phyloP scores from a whole-genome alignment of 108 stramenopile genomes.

The Schizochytrium sp. region DNA sequence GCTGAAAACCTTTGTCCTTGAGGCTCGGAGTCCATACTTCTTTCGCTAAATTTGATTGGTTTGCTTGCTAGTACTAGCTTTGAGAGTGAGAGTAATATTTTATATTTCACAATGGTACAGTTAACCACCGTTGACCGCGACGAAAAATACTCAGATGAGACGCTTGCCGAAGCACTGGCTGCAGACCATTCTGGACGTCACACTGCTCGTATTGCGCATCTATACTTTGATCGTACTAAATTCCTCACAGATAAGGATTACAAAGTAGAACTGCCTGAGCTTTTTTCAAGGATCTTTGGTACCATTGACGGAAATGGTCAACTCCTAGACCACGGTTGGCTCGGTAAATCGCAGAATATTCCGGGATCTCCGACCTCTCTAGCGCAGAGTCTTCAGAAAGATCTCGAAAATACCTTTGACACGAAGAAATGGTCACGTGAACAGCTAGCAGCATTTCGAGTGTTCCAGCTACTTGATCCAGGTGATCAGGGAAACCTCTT shows the following conservation, averaged over 20 bases:
- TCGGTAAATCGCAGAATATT: neutral
- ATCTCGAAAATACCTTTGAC: conserved; percentile 37
- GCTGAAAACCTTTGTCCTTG: too few relatives aligned
- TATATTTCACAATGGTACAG: neutral
- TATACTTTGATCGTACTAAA: conserved; percentile 34
- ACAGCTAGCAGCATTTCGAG: conserved; percentile 6
- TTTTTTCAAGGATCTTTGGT: conserved; percentile 34
- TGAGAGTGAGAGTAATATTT: too few relatives aligned
- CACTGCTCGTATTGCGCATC: conserved; percentile 27
- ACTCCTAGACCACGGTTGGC: neutral
- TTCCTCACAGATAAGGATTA: conserved; percentile 7
- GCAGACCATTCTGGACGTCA: neutral
- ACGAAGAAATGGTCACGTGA: conserved; percentile 4
- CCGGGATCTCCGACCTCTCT: neutral
- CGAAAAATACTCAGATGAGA: neutral
- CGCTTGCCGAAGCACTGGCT: neutral
- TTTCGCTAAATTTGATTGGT: too few relatives aligned
- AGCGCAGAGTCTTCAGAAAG: neutral
- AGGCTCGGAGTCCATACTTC: too few relatives aligned
- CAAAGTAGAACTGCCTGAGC: neutral
- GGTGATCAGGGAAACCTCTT: conserved; percentile 8
- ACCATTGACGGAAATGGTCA: neutral
- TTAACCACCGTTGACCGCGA: neutral
- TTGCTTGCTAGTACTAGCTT: too few relatives aligned
- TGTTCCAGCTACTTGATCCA: conserved; percentile 24